These are phyloP conservation scores for Vishniacozyma victoriae DNA, from an alignment of 768 basidiomycete species.

Conservation along the genomic window DNA sequence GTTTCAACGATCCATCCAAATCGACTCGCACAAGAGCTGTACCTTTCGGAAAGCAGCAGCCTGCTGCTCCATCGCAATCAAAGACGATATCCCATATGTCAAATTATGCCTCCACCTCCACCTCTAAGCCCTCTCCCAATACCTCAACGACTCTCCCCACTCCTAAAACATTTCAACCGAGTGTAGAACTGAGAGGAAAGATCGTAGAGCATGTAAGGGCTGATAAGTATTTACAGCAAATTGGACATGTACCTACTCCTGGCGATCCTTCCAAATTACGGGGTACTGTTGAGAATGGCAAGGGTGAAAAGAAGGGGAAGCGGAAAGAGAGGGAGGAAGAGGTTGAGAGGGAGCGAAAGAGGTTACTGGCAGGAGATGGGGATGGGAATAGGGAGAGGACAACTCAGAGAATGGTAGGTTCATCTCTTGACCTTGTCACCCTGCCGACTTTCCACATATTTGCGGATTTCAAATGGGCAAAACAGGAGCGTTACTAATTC, in stretches of 20 bases:
- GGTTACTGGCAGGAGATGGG: slow-evolving; percentile 5
- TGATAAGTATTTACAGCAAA: not conserved
- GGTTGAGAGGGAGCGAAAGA: slow-evolving; percentile 10
- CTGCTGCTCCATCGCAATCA: no score
- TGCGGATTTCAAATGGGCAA: no score
- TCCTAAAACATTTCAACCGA: not conserved
- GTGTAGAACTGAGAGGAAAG: not conserved
- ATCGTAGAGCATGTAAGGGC: not conserved
- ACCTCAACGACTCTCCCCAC: not conserved
- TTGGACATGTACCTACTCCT: not conserved
- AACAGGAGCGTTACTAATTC: not conserved
- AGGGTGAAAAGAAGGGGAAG: slow-evolving; percentile 10
- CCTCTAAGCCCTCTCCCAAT: not conserved
- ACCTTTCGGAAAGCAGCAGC: no score
- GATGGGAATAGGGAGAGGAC: slow-evolving; percentile 11
- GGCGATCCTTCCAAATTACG: not conserved
- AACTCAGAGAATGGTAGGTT: slow-evolving; percentile 30
- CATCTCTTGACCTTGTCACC: no score
- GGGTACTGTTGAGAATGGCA: not conserved
- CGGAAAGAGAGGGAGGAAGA: slow-evolving; percentile 12
- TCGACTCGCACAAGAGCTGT: no score
- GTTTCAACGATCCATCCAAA: no score
- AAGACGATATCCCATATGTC: no score
- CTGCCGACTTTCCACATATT: no score
- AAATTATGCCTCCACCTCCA: not conserved